Percentiles rank a stretch among this genome's conserved stretches.
Conservation (phyloP, 805 yeast species). For the Candida taoyuanica region DNA sequence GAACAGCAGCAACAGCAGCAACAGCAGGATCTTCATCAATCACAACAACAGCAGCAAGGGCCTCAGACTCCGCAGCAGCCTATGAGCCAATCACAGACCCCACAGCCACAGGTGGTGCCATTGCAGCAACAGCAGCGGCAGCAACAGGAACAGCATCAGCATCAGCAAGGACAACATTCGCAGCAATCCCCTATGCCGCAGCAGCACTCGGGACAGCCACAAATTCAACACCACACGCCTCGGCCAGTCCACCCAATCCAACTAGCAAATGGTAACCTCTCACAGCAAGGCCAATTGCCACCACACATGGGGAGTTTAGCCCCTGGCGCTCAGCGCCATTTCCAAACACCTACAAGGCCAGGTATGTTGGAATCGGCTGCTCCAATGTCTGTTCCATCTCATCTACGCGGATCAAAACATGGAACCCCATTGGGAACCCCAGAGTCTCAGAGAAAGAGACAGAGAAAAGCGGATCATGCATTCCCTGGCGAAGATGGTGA, state of each 20-base stretch:
- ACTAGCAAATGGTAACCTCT: constrained; percentile 1
- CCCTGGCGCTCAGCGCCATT: constrained; percentile 15
- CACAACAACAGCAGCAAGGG: neutral
- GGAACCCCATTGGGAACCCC: constrained; percentile 14
- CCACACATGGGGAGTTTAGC: constrained; percentile 10
- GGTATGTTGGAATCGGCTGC: constrained; percentile 9
- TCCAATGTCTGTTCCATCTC: constrained; percentile 7
- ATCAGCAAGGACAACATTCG: constrained; percentile 1
- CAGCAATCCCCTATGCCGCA: neutral
- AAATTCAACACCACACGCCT: constrained; percentile 7
- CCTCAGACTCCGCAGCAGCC: neutral
- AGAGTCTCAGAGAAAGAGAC: constrained; percentile 24
- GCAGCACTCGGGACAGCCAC: constrained; percentile 10
- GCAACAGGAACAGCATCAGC: neutral
- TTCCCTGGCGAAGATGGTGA: constrained; percentile 32
- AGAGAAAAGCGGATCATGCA: constrained; percentile 26
- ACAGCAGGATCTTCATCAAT: constrained; percentile 1
- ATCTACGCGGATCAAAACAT: constrained; percentile 8
- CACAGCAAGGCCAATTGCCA: constrained; percentile 6
- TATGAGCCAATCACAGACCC: neutral
- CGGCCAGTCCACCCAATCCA: constrained; percentile 8
- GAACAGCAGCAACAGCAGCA: constrained; percentile 10
- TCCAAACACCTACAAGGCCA: constrained; percentile 26
- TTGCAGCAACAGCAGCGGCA: constrained; percentile 10
- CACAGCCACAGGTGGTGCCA: constrained; percentile 9